phyloP scores from a whole-genome alignment of 345 rosid species.

The Conringia planisiliqua region DNA sequence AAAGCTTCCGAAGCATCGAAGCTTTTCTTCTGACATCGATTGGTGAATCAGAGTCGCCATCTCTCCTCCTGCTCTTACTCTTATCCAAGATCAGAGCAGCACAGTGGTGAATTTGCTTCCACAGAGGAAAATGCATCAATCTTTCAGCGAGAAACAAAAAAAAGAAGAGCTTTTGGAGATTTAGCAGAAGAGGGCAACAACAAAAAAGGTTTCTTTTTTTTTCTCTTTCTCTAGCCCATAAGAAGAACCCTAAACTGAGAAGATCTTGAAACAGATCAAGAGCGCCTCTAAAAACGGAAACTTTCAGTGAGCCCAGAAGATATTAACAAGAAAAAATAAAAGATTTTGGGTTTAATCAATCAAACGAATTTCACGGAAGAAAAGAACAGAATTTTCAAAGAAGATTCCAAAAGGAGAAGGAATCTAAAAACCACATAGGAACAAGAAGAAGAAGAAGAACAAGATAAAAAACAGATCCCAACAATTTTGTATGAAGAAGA shows the following conservation, averaged over 20 bases:
- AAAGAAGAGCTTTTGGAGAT: not conserved
- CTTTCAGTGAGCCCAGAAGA: conserved; percentile 26
- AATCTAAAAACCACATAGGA: conserved; percentile 9
- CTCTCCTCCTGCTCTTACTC: conserved; percentile 65
- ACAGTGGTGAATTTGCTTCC: conserved; percentile 98
- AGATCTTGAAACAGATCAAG: conserved; percentile 27
- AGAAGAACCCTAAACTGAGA: not conserved
- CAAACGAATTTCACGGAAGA: conserved; percentile 35
- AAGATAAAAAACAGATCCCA: conserved; percentile 61
- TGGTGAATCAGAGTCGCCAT: conserved; percentile 61
- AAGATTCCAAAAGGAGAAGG: conserved; percentile 27
- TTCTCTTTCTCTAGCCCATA: not conserved
- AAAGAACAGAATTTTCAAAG: conserved; percentile 25
- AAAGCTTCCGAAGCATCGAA: conserved; percentile 56
- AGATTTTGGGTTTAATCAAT: not conserved
- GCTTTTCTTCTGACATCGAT: conserved; percentile 44
- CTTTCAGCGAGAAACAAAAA: no score
- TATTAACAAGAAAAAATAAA: not conserved
- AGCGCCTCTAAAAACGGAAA: conserved; percentile 24
- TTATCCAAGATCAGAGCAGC: conserved; percentile 90
- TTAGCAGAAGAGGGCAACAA: not conserved
- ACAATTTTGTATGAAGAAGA: conserved; percentile 3
- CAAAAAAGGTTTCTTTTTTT: not conserved
- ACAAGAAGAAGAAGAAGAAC: not conserved
- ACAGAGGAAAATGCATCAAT: conserved; percentile 83